Evolutionary conservation across 306 rosid species (phyloP).

Genomic region (Castanopsis chinensis): DNA sequence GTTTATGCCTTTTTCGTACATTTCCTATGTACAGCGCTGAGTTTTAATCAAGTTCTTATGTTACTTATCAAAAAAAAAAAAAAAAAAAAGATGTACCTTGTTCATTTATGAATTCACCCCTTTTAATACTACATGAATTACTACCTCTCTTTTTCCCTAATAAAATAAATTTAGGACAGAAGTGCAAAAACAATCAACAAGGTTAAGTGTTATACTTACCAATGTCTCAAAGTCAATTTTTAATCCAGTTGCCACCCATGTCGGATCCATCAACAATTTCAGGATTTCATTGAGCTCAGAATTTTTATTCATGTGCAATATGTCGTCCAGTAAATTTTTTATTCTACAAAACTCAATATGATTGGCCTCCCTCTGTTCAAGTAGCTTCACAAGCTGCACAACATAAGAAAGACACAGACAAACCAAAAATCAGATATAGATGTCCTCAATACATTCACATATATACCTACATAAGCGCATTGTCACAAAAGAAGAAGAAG

Average conservation of each 20-base stretch:
- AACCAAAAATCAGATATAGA: conserved; percentile 17
- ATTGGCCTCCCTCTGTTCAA: conserved; percentile 92
- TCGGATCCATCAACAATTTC: conserved; percentile 75
- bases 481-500: background rate
- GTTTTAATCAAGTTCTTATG: too few species aligned
- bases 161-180: background rate
- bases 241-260: conserved; percentile 90
- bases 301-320: conserved; percentile 65
- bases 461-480: background rate
- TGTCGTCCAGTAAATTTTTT: conserved; percentile 81
- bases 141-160: background rate
- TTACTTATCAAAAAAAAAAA: too few species aligned
- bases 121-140: conserved; percentile 8
- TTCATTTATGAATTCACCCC: background rate
- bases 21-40: too few species aligned
- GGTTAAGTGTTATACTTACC: conserved; percentile 47
- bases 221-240: conserved; percentile 70
- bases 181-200: background rate
- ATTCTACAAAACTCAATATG: conserved; percentile 92
- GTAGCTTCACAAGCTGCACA: conserved; percentile 91
- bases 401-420: conserved; percentile 23
- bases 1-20: too few species aligned
- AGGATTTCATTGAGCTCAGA: conserved; percentile 67
- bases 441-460: background rate
- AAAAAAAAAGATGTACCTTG: background rate